Evolutionary conservation across 495 filamentous ascomycete species (phyloP).

Genomic region (Lasiosphaeria ovina): DNA sequence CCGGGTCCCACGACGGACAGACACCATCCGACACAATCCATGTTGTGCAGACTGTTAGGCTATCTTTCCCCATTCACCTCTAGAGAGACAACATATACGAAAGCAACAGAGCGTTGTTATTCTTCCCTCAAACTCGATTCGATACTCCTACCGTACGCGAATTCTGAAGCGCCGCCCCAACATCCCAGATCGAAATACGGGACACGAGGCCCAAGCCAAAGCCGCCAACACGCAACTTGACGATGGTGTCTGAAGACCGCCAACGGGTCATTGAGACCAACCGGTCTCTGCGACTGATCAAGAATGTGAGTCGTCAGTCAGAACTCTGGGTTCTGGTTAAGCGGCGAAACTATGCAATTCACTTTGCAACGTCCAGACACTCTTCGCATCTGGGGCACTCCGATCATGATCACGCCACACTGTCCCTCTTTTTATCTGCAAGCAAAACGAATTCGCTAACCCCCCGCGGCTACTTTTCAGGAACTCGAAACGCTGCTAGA

Average conservation of each 20-base stretch:
- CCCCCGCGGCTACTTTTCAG: constrained; percentile 40
- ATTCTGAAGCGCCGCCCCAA: too few relatives aligned
- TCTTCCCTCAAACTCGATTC: too few relatives aligned
- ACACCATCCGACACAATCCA: background rate
- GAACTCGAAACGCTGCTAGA: constrained; percentile 91
- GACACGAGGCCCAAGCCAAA: too few relatives aligned
- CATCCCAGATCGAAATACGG: background rate
- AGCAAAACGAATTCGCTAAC: too few relatives aligned
- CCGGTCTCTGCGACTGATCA: constrained; percentile 81
- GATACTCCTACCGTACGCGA: too few relatives aligned
- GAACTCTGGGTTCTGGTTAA: too few relatives aligned
- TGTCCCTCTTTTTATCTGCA: background rate
- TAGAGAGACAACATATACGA: too few relatives aligned
- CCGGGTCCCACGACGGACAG: background rate
- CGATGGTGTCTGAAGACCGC: constrained; percentile 45
- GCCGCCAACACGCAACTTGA: background rate
- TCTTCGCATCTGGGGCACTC: background rate
- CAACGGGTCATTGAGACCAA: constrained; percentile 61
- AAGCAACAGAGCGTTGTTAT: too few relatives aligned
- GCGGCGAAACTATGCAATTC: too few relatives aligned
- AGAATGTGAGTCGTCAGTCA: constrained; percentile 57
- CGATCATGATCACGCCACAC: background rate
- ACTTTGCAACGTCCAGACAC: background rate
- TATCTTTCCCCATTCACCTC: too few relatives aligned
- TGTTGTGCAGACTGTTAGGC: too few relatives aligned